Conservation (phyloP, 1,284 basidiomycete genomes). For the Sanghuangporus baumii region DNA sequence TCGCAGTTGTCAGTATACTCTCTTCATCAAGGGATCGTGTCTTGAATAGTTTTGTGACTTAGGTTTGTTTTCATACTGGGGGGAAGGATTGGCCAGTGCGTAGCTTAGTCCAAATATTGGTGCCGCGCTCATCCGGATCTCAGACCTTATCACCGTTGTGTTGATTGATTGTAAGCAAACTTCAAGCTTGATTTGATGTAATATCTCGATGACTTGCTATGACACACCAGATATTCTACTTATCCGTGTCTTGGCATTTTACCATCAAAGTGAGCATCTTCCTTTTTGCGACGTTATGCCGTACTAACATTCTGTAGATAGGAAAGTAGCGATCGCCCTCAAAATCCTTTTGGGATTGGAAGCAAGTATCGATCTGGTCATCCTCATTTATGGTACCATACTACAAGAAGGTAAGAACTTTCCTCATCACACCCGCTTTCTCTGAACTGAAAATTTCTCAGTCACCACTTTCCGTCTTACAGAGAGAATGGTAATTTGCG, state of each 20-base stretch:
- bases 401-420: neutral
- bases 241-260: slow-evolving; percentile 9
- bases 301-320: neutral
- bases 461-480: neutral
- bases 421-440: neutral
- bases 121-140: neutral
- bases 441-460: neutral
- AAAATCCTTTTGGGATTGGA: neutral
- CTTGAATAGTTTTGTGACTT: no score
- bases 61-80: neutral
- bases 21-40: no score
- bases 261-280: neutral
- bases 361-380: neutral
- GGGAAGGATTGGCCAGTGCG: neutral
- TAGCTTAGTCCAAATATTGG: neutral
- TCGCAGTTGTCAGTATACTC: no score
- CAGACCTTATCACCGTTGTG: neutral
- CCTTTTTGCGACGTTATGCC: no score
- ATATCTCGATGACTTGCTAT: no score
- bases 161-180: neutral
- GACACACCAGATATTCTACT: slow-evolving; percentile 1
- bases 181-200: no score
- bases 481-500: neutral
- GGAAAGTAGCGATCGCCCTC: neutral
- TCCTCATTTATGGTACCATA: neutral